Evolutionary conservation across 1,139 yeast species (phyloP), one percentile per base, ranked within the genome.

Genomic region (Keqinozyma sinolaborantium): DNA sequence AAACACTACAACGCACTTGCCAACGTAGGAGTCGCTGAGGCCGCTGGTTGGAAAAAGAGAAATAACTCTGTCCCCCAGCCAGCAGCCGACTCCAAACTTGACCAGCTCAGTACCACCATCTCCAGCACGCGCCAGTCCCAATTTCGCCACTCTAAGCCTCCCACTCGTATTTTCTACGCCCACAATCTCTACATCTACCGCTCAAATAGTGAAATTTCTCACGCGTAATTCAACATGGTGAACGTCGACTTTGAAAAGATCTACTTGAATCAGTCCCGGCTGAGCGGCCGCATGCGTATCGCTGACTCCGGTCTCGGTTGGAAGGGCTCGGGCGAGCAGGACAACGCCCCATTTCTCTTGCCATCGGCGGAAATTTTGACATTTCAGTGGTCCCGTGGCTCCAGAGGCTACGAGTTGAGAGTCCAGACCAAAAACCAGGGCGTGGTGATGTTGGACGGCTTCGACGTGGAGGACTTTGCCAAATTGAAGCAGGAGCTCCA

Each of bases 281-380:
- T 73, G 33, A 75, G 79, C 28, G 99, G 99, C 13, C 81, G 95
- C 47, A 83, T 92, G 74, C 86, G 98, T 59, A 77, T 94, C 42
- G 95, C 97, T 7, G 92, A 84, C 42, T 81, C 94, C 12, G 99
- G 99, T 30, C 73, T 92, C 27, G 99, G 99, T 30, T 92, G 99
- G 99, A 92, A 90, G 52, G 87, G 88, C 0, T 45, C 59, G 32
- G 48, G 62, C 16, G 55, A 56, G n/a, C 33, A 32, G 21, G 66
- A 71, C 41, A 70, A 72, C 28, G 80, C 79, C 30, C 97, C 97
- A 12, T 87, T 87, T 47, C 66, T 94, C 39, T 67, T 94, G 40
- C 94, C 97, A 11, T 77, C 88, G 7, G 86, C 86, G 30, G 96
- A 90, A 54, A 68, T 92, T 23, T 73, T 84, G 24, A 69, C 88